These are phyloP conservation scores for Ehretia macrophylla DNA, from an alignment of 257 asterid species.

Conservation along the genomic window DNA sequence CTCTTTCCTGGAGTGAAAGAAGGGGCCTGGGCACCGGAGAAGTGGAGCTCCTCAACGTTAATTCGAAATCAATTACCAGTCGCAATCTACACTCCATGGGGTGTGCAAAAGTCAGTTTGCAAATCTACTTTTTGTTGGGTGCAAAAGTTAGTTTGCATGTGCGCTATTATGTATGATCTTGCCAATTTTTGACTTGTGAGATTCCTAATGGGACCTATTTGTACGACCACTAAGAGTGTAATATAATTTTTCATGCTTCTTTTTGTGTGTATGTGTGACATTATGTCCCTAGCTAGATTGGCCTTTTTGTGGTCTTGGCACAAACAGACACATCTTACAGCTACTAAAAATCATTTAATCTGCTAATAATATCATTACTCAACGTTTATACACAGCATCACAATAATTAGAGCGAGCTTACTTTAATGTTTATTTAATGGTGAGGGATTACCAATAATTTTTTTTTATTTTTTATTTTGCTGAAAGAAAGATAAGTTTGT, in stretches of 20 bases:
- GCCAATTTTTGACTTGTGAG: constrained; percentile 49
- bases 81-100: background rate
- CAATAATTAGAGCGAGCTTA: background rate
- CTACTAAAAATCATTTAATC: constrained; percentile 25
- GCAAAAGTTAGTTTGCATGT: constrained; percentile 53
- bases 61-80: too few relatives aligned
- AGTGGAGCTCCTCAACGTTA: too few relatives aligned
- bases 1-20: too few relatives aligned
- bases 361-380: constrained; percentile 8
- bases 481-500: too few relatives aligned
- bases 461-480: too few relatives aligned
- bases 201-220: constrained; percentile 43
- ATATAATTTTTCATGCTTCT: constrained; percentile 10
- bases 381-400: background rate
- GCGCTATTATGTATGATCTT: constrained; percentile 36
- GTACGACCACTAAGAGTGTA: constrained; percentile 24
- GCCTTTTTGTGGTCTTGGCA: constrained; percentile 15
- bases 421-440: too few relatives aligned
- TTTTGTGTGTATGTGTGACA: background rate
- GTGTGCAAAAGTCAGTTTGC: background rate
- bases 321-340: constrained; percentile 28
- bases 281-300: constrained; percentile 10
- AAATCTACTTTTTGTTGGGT: constrained; percentile 12
- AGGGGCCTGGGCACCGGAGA: too few relatives aligned
- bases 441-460: too few relatives aligned